phyloP scores from a whole-genome alignment of 106 monocot genomes.

The Acorus calamus region DNA sequence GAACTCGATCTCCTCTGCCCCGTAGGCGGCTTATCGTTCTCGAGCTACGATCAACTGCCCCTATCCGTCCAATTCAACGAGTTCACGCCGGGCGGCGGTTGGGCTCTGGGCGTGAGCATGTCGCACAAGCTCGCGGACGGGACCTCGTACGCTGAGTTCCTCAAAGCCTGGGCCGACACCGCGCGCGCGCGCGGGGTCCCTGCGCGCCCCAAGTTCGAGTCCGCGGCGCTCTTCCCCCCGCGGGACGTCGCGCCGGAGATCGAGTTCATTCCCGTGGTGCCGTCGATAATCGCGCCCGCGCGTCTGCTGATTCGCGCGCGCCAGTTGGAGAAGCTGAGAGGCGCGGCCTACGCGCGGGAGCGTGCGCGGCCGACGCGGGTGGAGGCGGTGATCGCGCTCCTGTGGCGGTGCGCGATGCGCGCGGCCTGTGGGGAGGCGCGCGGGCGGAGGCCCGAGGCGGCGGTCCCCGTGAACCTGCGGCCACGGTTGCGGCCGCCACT shows the following conservation, averaged over 20 bases:
- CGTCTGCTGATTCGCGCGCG: no score
- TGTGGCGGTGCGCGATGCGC: no score
- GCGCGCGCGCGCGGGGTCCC: neutral
- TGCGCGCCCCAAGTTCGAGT: neutral
- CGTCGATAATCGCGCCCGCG: no score
- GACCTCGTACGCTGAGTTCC: neutral
- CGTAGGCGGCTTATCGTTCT: no score
- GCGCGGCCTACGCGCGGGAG: no score
- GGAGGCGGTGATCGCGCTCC: neutral
- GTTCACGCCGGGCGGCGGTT: neutral
- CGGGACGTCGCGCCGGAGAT: neutral
- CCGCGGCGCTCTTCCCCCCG: neutral
- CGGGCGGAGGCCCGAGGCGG: no score
- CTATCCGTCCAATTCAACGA: constrained; percentile 1
- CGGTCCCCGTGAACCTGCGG: no score
- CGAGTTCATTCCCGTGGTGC: neutral
- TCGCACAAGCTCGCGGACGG: constrained; percentile 2
- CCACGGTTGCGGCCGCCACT: no score
- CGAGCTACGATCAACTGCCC: neutral
- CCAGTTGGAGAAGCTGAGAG: no score
- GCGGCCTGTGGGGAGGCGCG: no score
- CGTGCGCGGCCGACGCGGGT: neutral
- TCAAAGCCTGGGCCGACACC: constrained; percentile 6
- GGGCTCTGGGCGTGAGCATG: neutral
- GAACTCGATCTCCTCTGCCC: neutral